A percentile compares a stretch with the other conserved stretches of the same genome.
These are phyloP conservation scores for Kodamaea sp. DNA, from an alignment of 1,139 yeast genomes.

Conservation along the genomic window DNA sequence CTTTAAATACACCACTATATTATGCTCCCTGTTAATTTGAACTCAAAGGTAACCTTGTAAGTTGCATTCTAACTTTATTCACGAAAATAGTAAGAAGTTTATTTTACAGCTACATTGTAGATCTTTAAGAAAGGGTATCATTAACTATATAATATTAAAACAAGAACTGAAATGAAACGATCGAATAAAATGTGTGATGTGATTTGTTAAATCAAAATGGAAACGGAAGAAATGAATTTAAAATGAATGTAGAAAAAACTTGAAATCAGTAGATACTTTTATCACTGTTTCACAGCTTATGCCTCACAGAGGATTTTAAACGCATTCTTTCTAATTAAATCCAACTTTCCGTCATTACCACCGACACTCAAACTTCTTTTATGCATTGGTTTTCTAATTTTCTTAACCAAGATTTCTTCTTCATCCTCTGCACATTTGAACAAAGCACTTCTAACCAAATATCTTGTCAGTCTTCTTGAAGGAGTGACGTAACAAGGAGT, in stretches of 20 bases:
- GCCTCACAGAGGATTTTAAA: constrained; percentile 17
- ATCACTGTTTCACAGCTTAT: too few species aligned
- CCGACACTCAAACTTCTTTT: constrained; percentile 41
- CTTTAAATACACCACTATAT: too few species aligned
- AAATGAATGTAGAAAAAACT: neutral
- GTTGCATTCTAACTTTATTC: too few species aligned
- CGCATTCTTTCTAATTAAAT: constrained; percentile 31
- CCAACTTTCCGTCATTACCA: constrained; percentile 34
- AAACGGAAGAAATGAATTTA: neutral
- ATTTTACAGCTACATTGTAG: too few species aligned
- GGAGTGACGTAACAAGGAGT: constrained; percentile 38
- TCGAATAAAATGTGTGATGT: neutral
- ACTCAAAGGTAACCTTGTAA: too few species aligned
- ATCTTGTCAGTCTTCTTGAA: constrained; percentile 23
- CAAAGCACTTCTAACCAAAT: constrained; percentile 22
- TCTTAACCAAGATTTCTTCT: constrained; percentile 20
- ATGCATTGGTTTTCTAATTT: constrained; percentile 30
- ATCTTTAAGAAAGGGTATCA: too few species aligned
- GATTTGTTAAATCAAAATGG: neutral
- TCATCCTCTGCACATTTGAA: constrained; percentile 13
- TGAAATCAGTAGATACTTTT: neutral
- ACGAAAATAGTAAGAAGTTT: too few species aligned
- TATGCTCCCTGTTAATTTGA: too few species aligned
- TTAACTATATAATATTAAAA: too few species aligned
- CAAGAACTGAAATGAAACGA: constrained; percentile 3